Evolutionary conservation across 2,329 filamentous ascomycete genomes (phyloP).

Genomic region (Arthroderma sp.): DNA sequence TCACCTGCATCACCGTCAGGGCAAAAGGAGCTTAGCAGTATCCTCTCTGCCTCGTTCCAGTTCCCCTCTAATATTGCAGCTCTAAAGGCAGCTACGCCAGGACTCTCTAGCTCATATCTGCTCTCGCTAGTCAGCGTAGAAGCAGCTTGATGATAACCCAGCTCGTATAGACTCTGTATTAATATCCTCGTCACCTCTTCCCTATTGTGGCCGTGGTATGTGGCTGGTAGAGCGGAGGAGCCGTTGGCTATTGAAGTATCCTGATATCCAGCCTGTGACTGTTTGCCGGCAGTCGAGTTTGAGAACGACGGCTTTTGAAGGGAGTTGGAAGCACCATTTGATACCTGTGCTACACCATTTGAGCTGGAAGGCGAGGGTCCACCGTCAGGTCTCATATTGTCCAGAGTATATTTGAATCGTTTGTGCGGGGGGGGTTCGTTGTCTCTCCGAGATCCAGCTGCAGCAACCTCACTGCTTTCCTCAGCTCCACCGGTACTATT

Average conservation of each 20-base stretch:
- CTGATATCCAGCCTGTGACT: background rate
- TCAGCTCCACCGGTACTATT: constrained; percentile 19
- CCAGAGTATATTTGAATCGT: constrained; percentile 44
- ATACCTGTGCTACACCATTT: constrained; percentile 45
- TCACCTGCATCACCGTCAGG: constrained; percentile 30
- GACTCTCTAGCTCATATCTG: constrained; percentile 74
- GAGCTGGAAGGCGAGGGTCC: constrained; percentile 33
- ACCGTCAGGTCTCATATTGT: constrained; percentile 53
- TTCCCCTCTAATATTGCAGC: constrained; percentile 65
- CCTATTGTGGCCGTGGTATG: constrained; percentile 74
- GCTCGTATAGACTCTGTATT: constrained; percentile 77
- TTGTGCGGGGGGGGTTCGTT: constrained; percentile 37
- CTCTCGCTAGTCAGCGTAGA: constrained; percentile 65
- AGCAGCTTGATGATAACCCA: constrained; percentile 74
- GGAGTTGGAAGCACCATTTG: constrained; percentile 44
- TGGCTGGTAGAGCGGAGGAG: constrained; percentile 18
- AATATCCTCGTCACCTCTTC: constrained; percentile 88
- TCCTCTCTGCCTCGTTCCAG: constrained; percentile 73
- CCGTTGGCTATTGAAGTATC: background rate
- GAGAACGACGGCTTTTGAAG: constrained; percentile 39
- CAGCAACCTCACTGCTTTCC: constrained; percentile 9
- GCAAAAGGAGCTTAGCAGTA: constrained; percentile 49
- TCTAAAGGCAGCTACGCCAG: constrained; percentile 74
- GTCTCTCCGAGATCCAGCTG: constrained; percentile 18
- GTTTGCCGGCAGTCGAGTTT: constrained; percentile 45